phyloP scores from a whole-genome alignment of 805 yeast genomes.

The Saturnispora ahearnii region DNA sequence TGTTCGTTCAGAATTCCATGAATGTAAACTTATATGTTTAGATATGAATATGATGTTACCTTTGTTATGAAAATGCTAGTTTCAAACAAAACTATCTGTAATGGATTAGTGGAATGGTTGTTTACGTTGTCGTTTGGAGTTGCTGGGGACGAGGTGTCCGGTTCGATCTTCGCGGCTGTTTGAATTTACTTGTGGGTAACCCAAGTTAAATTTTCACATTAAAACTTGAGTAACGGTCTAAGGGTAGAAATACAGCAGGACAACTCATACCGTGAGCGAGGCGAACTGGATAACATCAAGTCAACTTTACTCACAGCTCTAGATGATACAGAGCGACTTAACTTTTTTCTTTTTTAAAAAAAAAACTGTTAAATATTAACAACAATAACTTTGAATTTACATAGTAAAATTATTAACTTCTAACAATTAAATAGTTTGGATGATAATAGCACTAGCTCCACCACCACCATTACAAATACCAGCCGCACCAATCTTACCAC shows the following conservation, averaged over 20 bases:
- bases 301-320: slow-evolving; percentile 22
- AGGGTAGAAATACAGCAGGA: slow-evolving; percentile 40
- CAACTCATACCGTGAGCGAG: slow-evolving; percentile 33
- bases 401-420: not conserved
- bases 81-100: not conserved
- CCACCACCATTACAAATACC: slow-evolving; percentile 99
- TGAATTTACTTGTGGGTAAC: slow-evolving; percentile 25
- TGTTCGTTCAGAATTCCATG: no score
- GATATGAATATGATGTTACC: no score
- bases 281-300: slow-evolving; percentile 32
- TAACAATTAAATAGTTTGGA: slow-evolving; percentile 48
- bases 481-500: slow-evolving; percentile 84
- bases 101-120: slow-evolving; percentile 8
- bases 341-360: not conserved
- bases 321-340: not conserved
- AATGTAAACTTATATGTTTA: no score
- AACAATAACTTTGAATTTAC: not conserved
- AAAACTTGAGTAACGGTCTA: slow-evolving; percentile 29
- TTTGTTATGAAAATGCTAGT: no score
- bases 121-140: slow-evolving; percentile 4
- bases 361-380: not conserved
- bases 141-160: slow-evolving; percentile 32
- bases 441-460: slow-evolving; percentile 90
- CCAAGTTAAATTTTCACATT: slow-evolving; percentile 23
- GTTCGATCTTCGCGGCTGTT: slow-evolving; percentile 36